Evolutionary conservation across 129 eudicot genomes (phyloP).

Genomic region (Artemisia argyi): DNA sequence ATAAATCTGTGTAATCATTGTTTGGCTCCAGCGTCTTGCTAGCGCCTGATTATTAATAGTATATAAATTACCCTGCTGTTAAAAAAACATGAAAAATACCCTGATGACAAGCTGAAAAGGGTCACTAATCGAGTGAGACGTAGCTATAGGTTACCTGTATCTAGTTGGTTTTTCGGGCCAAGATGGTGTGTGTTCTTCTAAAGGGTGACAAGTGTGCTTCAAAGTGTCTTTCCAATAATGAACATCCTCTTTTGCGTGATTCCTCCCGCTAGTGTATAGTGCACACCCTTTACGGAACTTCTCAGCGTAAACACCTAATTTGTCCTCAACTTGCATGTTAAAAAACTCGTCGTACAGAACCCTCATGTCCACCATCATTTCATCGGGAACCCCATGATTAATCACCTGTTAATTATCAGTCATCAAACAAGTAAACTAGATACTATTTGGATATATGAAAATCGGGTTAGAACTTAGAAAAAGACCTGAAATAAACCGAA

Average conservation of each 20-base stretch:
- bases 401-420: conserved; percentile 26
- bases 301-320: conserved; percentile 24
- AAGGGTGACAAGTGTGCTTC: conserved; percentile 38
- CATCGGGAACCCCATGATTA: conserved; percentile 38
- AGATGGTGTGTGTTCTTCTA: conserved; percentile 20
- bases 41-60: too few relatives aligned
- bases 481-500: conserved; percentile 54
- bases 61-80: too few relatives aligned
- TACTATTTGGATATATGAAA: not conserved
- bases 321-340: conserved; percentile 36
- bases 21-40: too few relatives aligned
- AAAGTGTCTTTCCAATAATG: conserved; percentile 53
- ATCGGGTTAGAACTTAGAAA: not conserved
- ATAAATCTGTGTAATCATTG: too few relatives aligned
- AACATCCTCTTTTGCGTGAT: conserved; percentile 26
- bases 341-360: conserved; percentile 42
- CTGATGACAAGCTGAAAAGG: too few relatives aligned
- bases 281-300: conserved; percentile 6
- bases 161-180: conserved; percentile 49
- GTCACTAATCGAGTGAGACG: not conserved
- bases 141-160: conserved; percentile 18
- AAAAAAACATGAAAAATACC: too few relatives aligned
- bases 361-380: conserved; percentile 31
- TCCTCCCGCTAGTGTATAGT: conserved; percentile 31
- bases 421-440: not conserved